A percentile compares a stretch with the other conserved stretches of the same genome.
These are phyloP conservation scores for Mycoemilia scoparia DNA, from an alignment of 192 early-diverging fungal genomes.

Conservation along the genomic window DNA sequence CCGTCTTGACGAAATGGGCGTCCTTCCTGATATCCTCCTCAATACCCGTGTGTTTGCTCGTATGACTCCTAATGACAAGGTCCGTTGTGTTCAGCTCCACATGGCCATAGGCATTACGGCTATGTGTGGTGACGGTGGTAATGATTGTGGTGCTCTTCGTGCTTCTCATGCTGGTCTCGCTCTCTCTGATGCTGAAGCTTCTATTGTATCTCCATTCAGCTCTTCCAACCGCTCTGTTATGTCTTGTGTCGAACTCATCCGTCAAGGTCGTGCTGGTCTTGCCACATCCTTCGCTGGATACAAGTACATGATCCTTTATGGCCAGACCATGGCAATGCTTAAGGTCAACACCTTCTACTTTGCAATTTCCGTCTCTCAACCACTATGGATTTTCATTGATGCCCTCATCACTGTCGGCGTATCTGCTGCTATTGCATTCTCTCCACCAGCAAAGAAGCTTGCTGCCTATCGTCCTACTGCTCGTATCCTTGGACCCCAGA, in stretches of 20 bases:
- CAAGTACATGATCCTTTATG: constrained; percentile 47
- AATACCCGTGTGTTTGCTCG: constrained; percentile 59
- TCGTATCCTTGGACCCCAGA: constrained; percentile 49
- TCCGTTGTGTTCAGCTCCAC: constrained; percentile 52
- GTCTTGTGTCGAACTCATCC: constrained; percentile 50
- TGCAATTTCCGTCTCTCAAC: constrained; percentile 35
- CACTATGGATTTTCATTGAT: constrained; percentile 53
- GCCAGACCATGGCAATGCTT: constrained; percentile 42
- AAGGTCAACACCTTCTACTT: constrained; percentile 51
- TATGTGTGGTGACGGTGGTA: constrained; percentile 78
- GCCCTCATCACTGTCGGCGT: constrained; percentile 41
- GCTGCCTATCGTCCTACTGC: constrained; percentile 42
- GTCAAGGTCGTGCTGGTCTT: constrained; percentile 49
- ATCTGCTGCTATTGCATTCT: constrained; percentile 41
- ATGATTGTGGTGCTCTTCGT: constrained; percentile 68
- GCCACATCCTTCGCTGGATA: constrained; percentile 52
- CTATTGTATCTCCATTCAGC: constrained; percentile 66
- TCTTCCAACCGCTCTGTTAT: constrained; percentile 40
- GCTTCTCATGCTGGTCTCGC: constrained; percentile 66
- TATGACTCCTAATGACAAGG: constrained; percentile 62
- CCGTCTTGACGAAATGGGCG: constrained; percentile 19
- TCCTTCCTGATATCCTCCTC: constrained; percentile 34
- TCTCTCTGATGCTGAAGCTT: constrained; percentile 58
- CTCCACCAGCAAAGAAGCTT: constrained; percentile 35
- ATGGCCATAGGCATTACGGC: constrained; percentile 57